These are phyloP conservation scores for Pleomassaria siparia DNA, from an alignment of 2,329 filamentous ascomycete species.

Conservation along the genomic window DNA sequence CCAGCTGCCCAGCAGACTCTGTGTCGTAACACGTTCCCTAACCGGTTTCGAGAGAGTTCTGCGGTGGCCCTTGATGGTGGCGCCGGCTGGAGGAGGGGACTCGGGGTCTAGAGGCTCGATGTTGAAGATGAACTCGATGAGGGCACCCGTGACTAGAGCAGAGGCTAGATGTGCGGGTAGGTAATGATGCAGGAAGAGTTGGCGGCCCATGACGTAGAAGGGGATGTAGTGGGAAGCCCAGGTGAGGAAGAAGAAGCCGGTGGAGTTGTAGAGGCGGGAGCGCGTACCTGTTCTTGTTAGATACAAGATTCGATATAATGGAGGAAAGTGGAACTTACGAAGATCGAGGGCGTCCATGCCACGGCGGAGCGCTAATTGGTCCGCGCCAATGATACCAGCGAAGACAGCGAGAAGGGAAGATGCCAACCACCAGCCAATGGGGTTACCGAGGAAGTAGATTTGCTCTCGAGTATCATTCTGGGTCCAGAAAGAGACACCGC, in stretches of 20 bases:
- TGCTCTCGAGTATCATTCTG: constrained; percentile 92
- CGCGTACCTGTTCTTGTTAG: constrained; percentile 68
- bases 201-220: constrained; percentile 97
- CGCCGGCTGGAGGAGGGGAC: constrained; percentile 41
- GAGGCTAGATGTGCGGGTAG: constrained; percentile 92
- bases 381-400: constrained; percentile 85
- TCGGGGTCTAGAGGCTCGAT: constrained; percentile 69
- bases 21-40: constrained; percentile 75
- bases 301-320: constrained; percentile 2
- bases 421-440: constrained; percentile 94
- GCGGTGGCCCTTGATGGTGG: constrained; percentile 36
- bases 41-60: constrained; percentile 67
- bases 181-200: constrained; percentile 98
- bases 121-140: constrained; percentile 96
- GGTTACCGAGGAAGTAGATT: constrained; percentile 98
- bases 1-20: constrained; percentile 79
- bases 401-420: constrained; percentile 92
- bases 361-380: constrained; percentile 89
- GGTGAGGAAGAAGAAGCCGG: constrained; percentile 97
- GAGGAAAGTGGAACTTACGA: constrained; percentile 63
- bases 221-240: constrained; percentile 98
- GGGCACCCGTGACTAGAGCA: constrained; percentile 81
- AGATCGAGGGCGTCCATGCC: constrained; percentile 91
- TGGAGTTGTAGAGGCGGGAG: constrained; percentile 94
- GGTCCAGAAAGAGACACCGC: constrained; percentile 99